These are phyloP conservation scores for Chlamydomonas reinhardtii DNA, from an alignment of 163 green algal species.

Conservation along the genomic window DNA sequence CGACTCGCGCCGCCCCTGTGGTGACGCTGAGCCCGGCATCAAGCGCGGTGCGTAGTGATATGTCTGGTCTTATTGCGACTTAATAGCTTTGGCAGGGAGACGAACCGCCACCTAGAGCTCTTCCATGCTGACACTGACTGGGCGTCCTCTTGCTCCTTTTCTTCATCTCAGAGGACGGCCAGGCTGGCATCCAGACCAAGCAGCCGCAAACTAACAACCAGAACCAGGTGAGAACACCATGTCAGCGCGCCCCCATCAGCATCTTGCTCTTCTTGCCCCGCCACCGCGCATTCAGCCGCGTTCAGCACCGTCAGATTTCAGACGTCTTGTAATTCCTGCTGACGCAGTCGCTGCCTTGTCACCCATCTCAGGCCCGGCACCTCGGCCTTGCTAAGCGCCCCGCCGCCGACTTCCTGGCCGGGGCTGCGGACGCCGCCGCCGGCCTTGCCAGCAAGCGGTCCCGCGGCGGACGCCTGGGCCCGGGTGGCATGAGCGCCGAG, in stretches of 20 bases:
- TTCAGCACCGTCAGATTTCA: no score
- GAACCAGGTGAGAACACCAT: no score
- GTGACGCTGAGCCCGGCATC: neutral
- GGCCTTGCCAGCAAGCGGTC: constrained; percentile 7
- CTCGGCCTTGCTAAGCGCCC: constrained; percentile 12
- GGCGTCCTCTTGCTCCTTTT: no score
- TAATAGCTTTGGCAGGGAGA: no score
- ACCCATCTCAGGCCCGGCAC: neutral
- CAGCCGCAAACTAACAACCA: neutral
- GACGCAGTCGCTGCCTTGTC: no score
- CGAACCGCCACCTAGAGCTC: no score
- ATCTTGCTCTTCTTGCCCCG: no score
- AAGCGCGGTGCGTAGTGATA: neutral
- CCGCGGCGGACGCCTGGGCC: neutral
- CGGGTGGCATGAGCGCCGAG: neutral
- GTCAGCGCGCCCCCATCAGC: no score
- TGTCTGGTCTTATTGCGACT: neutral
- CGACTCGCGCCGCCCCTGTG: neutral
- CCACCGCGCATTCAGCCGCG: no score
- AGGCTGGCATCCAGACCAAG: neutral
- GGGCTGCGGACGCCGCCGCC: neutral
- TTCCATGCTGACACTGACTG: no score
- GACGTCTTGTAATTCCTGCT: no score
- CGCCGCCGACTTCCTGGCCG: constrained; percentile 1
- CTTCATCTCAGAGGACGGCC: no score